These are phyloP conservation scores for Coprinellus aureogranulatus DNA, from an alignment of 768 basidiomycete species.

Conservation along the genomic window DNA sequence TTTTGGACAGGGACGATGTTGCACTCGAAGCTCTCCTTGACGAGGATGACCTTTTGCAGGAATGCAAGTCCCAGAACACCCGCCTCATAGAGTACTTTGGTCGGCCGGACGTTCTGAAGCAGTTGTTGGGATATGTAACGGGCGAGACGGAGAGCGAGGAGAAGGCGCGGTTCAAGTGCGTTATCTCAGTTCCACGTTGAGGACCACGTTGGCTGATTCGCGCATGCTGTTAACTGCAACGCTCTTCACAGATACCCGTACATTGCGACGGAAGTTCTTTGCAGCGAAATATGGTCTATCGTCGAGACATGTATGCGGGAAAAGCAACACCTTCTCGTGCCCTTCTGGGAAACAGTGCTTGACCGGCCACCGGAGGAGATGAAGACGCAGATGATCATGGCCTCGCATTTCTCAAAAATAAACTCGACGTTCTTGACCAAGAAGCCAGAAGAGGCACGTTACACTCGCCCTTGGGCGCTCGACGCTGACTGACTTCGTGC, in stretches of 20 bases:
- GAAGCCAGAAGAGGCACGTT: slow-evolving; percentile 82
- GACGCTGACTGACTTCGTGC: slow-evolving; percentile 22
- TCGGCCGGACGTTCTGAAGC: slow-evolving; percentile 74
- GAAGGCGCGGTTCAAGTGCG: slow-evolving; percentile 79
- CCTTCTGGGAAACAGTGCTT: slow-evolving; percentile 90
- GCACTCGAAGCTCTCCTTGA: slow-evolving; percentile 88
- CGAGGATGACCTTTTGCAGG: slow-evolving; percentile 90
- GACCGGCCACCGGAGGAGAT: slow-evolving; percentile 82
- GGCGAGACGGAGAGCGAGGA: slow-evolving; percentile 83
- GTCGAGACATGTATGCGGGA: slow-evolving; percentile 82
- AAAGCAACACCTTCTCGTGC: slow-evolving; percentile 66
- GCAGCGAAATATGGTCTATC: slow-evolving; percentile 94
- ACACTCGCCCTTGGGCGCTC: slow-evolving; percentile 19
- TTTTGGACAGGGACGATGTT: slow-evolving; percentile 88
- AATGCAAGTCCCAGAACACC: slow-evolving; percentile 93
- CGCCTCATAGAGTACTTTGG: slow-evolving; percentile 86
- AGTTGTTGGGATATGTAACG: slow-evolving; percentile 80
- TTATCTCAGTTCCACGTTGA: slow-evolving; percentile 4
- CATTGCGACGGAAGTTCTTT: slow-evolving; percentile 90
- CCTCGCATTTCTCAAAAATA: slow-evolving; percentile 92
- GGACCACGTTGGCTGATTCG: neutral
- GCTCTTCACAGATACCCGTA: slow-evolving; percentile 76
- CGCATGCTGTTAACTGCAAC: neutral
- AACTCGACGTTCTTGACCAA: slow-evolving; percentile 86
- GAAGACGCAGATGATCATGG: slow-evolving; percentile 82